phyloP scores from a whole-genome alignment of 2,329 filamentous ascomycete genomes.

The Penicillium sp. region DNA sequence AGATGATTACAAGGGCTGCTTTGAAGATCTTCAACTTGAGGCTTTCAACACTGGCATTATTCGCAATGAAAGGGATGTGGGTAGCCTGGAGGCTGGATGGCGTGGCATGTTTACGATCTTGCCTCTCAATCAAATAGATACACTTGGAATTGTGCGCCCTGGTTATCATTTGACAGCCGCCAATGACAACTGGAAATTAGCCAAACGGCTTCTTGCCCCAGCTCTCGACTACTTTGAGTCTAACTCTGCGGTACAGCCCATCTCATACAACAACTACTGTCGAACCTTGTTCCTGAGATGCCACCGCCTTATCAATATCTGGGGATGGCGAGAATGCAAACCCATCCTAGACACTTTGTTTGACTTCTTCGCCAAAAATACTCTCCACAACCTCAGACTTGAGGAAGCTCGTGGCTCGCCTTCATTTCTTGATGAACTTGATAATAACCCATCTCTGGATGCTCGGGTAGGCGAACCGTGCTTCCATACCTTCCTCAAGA shows the following conservation, averaged over 20 bases:
- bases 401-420: slow-evolving; percentile 56
- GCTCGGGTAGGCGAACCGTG: slow-evolving; percentile 51
- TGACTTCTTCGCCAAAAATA: slow-evolving; percentile 59
- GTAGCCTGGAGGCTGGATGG: slow-evolving; percentile 40
- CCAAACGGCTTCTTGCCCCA: slow-evolving; percentile 48
- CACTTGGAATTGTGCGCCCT: slow-evolving; percentile 46
- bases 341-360: slow-evolving; percentile 54
- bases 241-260: slow-evolving; percentile 40
- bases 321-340: slow-evolving; percentile 60
- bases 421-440: slow-evolving; percentile 53
- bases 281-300: slow-evolving; percentile 54
- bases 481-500: slow-evolving; percentile 61
- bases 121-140: slow-evolving; percentile 55
- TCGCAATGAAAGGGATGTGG: slow-evolving; percentile 32
- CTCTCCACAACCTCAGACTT: slow-evolving; percentile 51
- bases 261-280: slow-evolving; percentile 57
- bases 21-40: slow-evolving; percentile 47
- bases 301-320: slow-evolving; percentile 52
- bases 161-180: slow-evolving; percentile 41
- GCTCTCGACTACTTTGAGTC: slow-evolving; percentile 49
- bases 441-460: slow-evolving; percentile 45
- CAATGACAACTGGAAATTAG: slow-evolving; percentile 52
- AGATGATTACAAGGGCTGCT: slow-evolving; percentile 31
- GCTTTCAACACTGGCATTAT: slow-evolving; percentile 21
- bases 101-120: slow-evolving; percentile 52